Percentiles rank a stretch among this genome's conserved stretches.
phyloP scores from a whole-genome alignment of 352 stramenopile species.

The Phytopythium aichiense region DNA sequence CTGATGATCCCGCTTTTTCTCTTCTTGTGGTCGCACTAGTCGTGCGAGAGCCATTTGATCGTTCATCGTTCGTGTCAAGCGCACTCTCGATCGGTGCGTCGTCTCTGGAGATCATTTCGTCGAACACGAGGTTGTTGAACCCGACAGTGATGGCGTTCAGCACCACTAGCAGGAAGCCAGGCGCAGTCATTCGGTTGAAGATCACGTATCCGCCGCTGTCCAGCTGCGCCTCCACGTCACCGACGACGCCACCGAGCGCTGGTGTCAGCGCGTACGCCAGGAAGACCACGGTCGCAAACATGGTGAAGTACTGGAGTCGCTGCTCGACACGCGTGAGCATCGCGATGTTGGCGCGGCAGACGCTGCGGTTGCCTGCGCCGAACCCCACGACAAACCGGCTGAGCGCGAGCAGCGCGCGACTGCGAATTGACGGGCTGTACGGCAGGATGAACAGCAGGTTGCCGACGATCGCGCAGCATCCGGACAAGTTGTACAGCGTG shows the following conservation, averaged over 20 bases:
- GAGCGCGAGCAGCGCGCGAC: slow-evolving; percentile 32
- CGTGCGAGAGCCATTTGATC: not conserved
- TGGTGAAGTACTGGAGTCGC: slow-evolving; percentile 54
- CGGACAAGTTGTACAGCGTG: slow-evolving; percentile 45
- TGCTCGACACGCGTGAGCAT: slow-evolving; percentile 56
- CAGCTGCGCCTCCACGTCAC: slow-evolving; percentile 32
- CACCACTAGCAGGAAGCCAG: slow-evolving; percentile 43
- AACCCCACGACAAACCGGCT: slow-evolving; percentile 71
- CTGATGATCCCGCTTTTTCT: not conserved
- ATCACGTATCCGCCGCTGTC: slow-evolving; percentile 28
- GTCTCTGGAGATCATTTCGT: slow-evolving; percentile 33
- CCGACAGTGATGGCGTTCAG: slow-evolving; percentile 47
- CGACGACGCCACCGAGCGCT: slow-evolving; percentile 48
- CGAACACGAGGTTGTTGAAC: slow-evolving; percentile 42
- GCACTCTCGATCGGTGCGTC: slow-evolving; percentile 27
- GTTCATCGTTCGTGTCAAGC: not conserved
- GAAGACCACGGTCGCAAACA: slow-evolving; percentile 69
- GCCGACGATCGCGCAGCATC: slow-evolving; percentile 35
- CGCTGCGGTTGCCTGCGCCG: slow-evolving; percentile 63
- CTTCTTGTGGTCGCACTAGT: not conserved
- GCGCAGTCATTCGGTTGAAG: slow-evolving; percentile 57
- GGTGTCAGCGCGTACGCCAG: slow-evolving; percentile 68
- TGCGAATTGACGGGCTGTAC: slow-evolving; percentile 30
- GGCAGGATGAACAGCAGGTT: slow-evolving; percentile 61
- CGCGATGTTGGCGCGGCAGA: slow-evolving; percentile 67